These are phyloP conservation scores for Cryphonectria carpinicola DNA, from an alignment of 2,329 filamentous ascomycete species.

Conservation along the genomic window DNA sequence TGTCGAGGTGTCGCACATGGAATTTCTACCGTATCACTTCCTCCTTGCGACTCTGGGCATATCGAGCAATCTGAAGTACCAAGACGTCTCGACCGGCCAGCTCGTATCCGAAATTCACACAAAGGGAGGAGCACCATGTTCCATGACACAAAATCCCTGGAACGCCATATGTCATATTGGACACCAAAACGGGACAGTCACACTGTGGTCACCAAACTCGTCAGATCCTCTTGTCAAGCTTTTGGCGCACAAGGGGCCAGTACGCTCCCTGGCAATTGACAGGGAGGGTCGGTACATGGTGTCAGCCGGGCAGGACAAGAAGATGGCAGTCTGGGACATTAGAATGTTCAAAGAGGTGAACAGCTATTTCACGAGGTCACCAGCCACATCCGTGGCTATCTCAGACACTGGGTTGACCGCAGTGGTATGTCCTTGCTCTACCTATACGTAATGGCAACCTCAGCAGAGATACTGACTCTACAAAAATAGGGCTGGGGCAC, in stretches of 20 bases:
- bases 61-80: slow-evolving; percentile 87
- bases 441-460: too few relatives aligned
- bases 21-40: slow-evolving; percentile 96
- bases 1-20: slow-evolving; percentile 88
- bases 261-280: slow-evolving; percentile 83
- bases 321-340: slow-evolving; percentile 96
- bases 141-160: slow-evolving; percentile 85
- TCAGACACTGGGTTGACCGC: slow-evolving; percentile 88
- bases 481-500: slow-evolving; percentile 73
- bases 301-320: slow-evolving; percentile 83
- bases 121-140: slow-evolving; percentile 79
- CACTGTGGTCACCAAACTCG: slow-evolving; percentile 93
- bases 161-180: slow-evolving; percentile 93
- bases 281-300: slow-evolving; percentile 95
- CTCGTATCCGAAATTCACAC: slow-evolving; percentile 86
- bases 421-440: slow-evolving; percentile 47
- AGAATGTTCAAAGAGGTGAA: slow-evolving; percentile 92
- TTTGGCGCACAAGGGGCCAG: slow-evolving; percentile 85
- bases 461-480: background rate
- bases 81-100: slow-evolving; percentile 91
- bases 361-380: slow-evolving; percentile 81
- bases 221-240: slow-evolving; percentile 87
- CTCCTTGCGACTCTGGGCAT: slow-evolving; percentile 84
- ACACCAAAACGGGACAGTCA: slow-evolving; percentile 93
- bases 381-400: slow-evolving; percentile 82